Conservation (phyloP, 2,329 filamentous ascomycete species). For the Epichloe hybrida region DNA sequence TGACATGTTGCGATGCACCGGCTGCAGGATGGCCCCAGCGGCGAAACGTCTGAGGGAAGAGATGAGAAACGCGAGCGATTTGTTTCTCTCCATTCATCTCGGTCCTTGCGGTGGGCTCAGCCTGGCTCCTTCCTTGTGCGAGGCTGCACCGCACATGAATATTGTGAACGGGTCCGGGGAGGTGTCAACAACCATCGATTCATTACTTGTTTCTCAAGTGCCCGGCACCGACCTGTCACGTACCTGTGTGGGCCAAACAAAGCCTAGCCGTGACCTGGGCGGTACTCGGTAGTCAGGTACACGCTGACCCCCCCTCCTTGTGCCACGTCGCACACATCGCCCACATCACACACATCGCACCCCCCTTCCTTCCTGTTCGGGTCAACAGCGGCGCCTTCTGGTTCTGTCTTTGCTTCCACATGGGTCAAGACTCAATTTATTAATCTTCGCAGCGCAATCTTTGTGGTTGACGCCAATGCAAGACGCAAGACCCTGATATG, state of each 20-base stretch:
- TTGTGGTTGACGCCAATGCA: slow-evolving; percentile 2
- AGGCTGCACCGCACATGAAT: background rate
- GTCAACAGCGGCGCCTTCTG: too few species aligned
- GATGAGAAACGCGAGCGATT: background rate
- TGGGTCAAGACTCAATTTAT: background rate
- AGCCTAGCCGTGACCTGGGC: too few species aligned
- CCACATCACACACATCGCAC: background rate
- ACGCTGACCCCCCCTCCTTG: too few species aligned
- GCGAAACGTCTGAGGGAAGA: background rate
- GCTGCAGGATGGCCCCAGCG: background rate
- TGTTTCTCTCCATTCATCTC: background rate
- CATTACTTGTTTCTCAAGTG: too few species aligned
- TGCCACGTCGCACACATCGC: background rate
- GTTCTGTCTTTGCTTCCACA: background rate
- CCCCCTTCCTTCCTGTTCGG: slow-evolving; percentile 3
- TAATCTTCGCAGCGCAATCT: background rate
- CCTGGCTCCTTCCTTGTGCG: background rate
- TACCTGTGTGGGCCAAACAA: too few species aligned
- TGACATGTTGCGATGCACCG: too few species aligned
- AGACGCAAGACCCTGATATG: background rate
- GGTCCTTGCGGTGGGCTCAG: background rate
- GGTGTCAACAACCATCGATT: too few species aligned
- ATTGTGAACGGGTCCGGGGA: background rate
- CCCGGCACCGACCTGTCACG: too few species aligned
- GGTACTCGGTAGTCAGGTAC: too few species aligned